Evolutionary conservation across 202 grass and related monocot species (phyloP), one percentile per base, ranked within the genome.

Genomic region (Bolboschoenoplectus hybrid): DNA sequence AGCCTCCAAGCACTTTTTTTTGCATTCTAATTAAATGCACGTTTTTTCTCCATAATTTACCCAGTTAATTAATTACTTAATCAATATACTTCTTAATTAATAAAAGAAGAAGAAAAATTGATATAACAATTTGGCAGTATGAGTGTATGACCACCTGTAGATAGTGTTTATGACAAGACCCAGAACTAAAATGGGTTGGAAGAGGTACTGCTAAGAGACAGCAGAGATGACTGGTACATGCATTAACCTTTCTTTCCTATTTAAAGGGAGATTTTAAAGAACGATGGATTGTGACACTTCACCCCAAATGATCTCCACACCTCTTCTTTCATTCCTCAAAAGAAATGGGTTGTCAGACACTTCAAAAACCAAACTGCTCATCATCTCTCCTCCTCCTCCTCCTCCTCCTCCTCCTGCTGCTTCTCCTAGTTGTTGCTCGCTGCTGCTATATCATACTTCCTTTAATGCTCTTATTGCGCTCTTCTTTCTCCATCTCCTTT

Each of bases 181-280:
- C n/a, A 83, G 63, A 83, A 69, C 81, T 69, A 83, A 83, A 66
- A 55, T 83, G 62, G 63, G 81, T 49, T 83, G 81, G 81, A 83
- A 67, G 62, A 53, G 81, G 45, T 55, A 45, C 55, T 19, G 57
- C 26, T 55, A 32, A 81, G 16, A 67, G 81, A 83, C 63, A 83
- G 81, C 81, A 40, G 81, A 83, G 63, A 55, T 53, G 81, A 67
- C 81, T 41, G 61, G 5, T 61, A 19, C 26, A 26, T 81, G 39
- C 61, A 68, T 50, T 68, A 49, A 83, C 65, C 81, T 69, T 83
- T 83, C 81, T 69, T 83, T 83, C 41, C 81, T 83, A 83, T 83
- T 83, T 83, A 83, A 83, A 83, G 81, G 14, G 32, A 9, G 61
- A 65, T 67, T 83, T 83, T 39, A 83, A 83, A 68, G 81, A 52